These are phyloP conservation scores for Halophytophthora polymorphica DNA, from an alignment of 352 stramenopile species.

Conservation along the genomic window DNA sequence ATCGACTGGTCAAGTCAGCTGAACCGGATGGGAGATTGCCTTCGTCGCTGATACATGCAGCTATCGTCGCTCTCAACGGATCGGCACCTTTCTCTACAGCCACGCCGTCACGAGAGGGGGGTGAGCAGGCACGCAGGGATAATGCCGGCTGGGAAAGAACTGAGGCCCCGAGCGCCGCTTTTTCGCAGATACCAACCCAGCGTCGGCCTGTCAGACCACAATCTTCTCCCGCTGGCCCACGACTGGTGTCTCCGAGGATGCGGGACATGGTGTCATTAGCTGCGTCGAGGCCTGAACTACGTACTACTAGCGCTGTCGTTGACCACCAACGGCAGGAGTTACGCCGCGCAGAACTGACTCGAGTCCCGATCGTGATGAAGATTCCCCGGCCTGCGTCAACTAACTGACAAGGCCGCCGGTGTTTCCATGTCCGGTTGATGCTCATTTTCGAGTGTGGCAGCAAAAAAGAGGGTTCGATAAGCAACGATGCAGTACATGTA, in stretches of 20 bases:
- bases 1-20: slow-evolving; percentile 44
- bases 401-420: too few species aligned
- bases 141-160: neutral
- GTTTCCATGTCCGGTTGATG: too few species aligned
- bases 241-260: slow-evolving; percentile 21
- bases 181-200: neutral
- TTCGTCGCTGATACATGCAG: slow-evolving; percentile 41
- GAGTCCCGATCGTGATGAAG: too few species aligned
- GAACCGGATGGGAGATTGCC: slow-evolving; percentile 24
- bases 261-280: slow-evolving; percentile 25
- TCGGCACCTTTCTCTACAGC: slow-evolving; percentile 14
- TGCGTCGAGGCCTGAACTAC: neutral
- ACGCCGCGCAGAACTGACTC: too few species aligned
- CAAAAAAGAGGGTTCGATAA: too few species aligned
- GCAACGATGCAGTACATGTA: too few species aligned
- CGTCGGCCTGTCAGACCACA: slow-evolving; percentile 37
- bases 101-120: slow-evolving; percentile 1
- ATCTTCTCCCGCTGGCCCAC: slow-evolving; percentile 40
- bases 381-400: too few species aligned
- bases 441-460: too few species aligned
- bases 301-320: too few species aligned
- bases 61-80: slow-evolving; percentile 11
- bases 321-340: too few species aligned
- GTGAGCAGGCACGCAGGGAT: neutral
- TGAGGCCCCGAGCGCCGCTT: neutral